These are phyloP conservation scores for Astrothelium macrocarpum DNA, from an alignment of 495 filamentous ascomycete species.

Conservation along the genomic window DNA sequence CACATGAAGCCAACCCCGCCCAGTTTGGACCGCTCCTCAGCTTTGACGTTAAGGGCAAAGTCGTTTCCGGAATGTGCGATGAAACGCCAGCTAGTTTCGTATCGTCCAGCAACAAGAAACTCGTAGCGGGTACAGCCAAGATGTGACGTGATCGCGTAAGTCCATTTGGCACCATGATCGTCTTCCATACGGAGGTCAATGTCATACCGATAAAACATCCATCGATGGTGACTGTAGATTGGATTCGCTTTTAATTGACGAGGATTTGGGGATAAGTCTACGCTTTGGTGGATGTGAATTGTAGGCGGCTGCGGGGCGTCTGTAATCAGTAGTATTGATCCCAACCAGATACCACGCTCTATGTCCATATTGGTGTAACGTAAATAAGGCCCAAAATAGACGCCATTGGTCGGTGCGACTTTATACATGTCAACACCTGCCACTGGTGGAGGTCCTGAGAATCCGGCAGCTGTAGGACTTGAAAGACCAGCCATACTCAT, in stretches of 20 bases:
- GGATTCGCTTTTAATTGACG: conserved; percentile 75
- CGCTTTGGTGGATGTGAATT: conserved; percentile 87
- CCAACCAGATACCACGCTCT: conserved; percentile 82
- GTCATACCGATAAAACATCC: conserved; percentile 95
- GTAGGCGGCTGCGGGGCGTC: conserved; percentile 91
- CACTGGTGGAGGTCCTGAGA: conserved; percentile 73
- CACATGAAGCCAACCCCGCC: conserved; percentile 94
- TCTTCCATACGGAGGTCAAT: conserved; percentile 89
- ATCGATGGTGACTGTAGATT: conserved; percentile 82
- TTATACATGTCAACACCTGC: conserved; percentile 90
- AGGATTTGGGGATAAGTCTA: conserved; percentile 87
- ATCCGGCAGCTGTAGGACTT: conserved; percentile 57
- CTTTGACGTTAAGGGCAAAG: conserved; percentile 75
- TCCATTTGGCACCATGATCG: conserved; percentile 74
- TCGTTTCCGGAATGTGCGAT: conserved; percentile 93
- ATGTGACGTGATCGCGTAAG: conserved; percentile 94
- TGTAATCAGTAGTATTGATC: conserved; percentile 73
- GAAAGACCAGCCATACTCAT: conserved; percentile 60
- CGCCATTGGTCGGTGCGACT: conserved; percentile 86
- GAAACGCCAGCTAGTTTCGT: conserved; percentile 93
- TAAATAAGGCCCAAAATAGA: conserved; percentile 95
- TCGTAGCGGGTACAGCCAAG: conserved; percentile 94
- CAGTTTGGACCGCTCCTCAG: conserved; percentile 71
- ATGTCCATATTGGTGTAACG: conserved; percentile 96
- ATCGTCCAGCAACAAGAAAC: conserved; percentile 87